Evolutionary conservation across 208 protist genomes (phyloP), one percentile per base, ranked within the genome.

Genomic region (Polymyxa betae): DNA sequence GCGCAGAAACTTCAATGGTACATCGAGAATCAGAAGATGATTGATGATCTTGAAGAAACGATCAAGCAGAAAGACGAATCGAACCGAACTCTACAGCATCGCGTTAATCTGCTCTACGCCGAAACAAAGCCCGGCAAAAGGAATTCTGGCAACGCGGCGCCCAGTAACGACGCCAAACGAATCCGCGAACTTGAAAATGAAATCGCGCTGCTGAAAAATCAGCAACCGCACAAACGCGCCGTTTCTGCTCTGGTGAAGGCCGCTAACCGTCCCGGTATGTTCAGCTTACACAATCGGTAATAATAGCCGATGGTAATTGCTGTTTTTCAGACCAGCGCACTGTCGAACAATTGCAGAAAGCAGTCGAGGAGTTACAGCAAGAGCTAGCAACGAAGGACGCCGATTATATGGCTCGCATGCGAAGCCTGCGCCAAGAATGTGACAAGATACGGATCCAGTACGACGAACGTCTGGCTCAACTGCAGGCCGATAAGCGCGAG

Each of bases 401-500:
- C 72, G 72, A 82, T 5, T 35, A 82, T 43, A 5, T 82, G 5
- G 16, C n/a, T 12, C 10, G 16, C 35, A 82, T 82, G 10, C n/a
- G 72, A 82, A 35, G 72, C 72, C 72, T 82, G 5, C 72, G 72
- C n/a, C 72, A 45, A 45, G 72, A 82, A 5, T 82, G 35, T n/a
- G 72, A 82, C 5, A 82, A 82, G n/a, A 82, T 82, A n/a, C 72
- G 72, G n/a, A 40, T 5, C 12, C 72, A 82, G n/a, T 82, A 82
- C 35, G 72, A 82, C n/a, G 72, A 82, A 35, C 72, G 72, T 35
- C 5, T 82, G 16, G 72, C 72, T 43, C 35, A 82, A 43, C n/a
- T 82, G n/a, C n/a, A 20, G 10, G n/a, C n/a, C n/a, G 72, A 82
- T n/a, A 5, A 35, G 35, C 5, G n/a, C 10, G 72, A 82, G 16